Base-by-base conservation (phyloP, 73 alveolate species). In the Effrenium voratum region DNA sequence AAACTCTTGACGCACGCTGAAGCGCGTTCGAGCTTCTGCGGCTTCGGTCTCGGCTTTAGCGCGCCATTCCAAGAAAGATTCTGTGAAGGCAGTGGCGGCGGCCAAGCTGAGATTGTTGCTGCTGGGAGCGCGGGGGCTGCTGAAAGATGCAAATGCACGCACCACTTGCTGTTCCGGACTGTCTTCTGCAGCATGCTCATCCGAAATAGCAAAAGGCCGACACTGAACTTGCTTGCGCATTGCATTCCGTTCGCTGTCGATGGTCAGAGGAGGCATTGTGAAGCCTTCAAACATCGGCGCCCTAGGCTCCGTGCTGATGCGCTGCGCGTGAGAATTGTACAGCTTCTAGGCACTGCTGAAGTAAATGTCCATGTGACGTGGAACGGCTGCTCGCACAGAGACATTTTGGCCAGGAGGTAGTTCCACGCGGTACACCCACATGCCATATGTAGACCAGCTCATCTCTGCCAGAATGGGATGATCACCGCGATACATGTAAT, bases 221-320 rank as follows among this genome's bases (percentile, higher is more conserved):
- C 93, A 85, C 40, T 85, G 93, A 26, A 85, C 44, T 34, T 85
- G 95, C 50, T 87, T 87, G 95, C 63, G 63, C 95, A 87, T 87
- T 16, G 95, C 95, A 24, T 87, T 87, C 40, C 85, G 83, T 19
- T 87, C 85, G 50, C 73, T 28, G 72, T 87, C 95, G 26, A 2
- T 5, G 0, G 83, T 63, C 72, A 63, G 28, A 49, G 95, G 63
- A 0, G 95, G 95, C 95, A 87, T 87, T 0, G 85, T 87, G 72
- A 87, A 87, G n/a, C 93, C 93, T 50, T 85, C 93, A 15, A 85
- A 85, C 82, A 57, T 57, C 40, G 93, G 93, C 0, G 55, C 95
- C 4, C 84, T 83, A 5, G 95, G 95, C 38, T 87, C 95, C 12
- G 73, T 16, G 55, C 34, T 1, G n/a, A 87, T 66, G 40, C 95